Base-by-base conservation (phyloP, 208 protist species). In the Trypanosoma melophagium region DNA sequence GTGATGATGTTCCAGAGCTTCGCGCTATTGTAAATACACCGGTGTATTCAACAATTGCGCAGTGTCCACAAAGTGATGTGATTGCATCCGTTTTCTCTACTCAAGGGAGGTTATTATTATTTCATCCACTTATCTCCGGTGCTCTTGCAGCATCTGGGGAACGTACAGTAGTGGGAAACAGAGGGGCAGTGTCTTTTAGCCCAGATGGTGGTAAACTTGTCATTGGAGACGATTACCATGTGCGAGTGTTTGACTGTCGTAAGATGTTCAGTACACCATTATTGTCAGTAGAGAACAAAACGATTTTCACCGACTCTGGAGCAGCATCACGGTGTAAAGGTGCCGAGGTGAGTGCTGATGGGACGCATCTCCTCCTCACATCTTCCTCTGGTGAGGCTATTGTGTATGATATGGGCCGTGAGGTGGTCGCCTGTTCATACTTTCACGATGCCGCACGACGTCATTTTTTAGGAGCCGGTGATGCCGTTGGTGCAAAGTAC, bases 121-220 rank as follows among this genome's bases (percentile, higher is more conserved):
- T 95, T 55, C 84, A 95, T 58, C 90, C 90, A 1, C 69, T 93
- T 28, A 81, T 95, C 47, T 82, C 83, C 1, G 90, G 86, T 13
- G 83, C 85, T 35, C 52, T 95, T n/a, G 90, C 89, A 14, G 69
- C 79, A 0, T 87, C 87, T 14, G 42, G 69, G 7, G 83, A 81
- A 41, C 58, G 69, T 2, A 60, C 69, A n/a, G 57, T 93, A 19
- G 53, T 70, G 4, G 87, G 90, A 4, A 54, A 65, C 60, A 35
- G 62, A 24, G 53, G 58, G 73, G 16, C 72, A 41, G 59, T 93
- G 21, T 55, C 70, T 25, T 92, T 95, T 57, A 83, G 81, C 55
- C 60, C 25, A 1, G 83, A 95, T 45, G 90, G 90, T 17, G 42
- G 71, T 40, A 65, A 57, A 22, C 68, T 95, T 35, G 70, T 77